Percentiles rank a stretch among this genome's conserved stretches.
Evolutionary conservation across 768 basidiomycete genomes (phyloP).

Genomic region (Mycena pura): DNA sequence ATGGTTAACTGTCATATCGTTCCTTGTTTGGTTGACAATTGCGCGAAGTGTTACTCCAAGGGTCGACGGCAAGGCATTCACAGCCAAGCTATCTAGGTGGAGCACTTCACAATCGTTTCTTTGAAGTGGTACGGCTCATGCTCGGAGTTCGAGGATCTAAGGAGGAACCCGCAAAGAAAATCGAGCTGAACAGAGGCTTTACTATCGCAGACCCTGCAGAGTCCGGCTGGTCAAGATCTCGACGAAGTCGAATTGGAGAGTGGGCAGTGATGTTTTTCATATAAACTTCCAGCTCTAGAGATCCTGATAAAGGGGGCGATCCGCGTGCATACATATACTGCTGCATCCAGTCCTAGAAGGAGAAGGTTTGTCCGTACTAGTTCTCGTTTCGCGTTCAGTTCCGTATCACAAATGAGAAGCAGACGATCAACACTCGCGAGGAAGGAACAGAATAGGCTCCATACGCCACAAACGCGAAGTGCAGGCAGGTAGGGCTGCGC

Average conservation of each 20-base stretch:
- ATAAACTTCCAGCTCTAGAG: neutral
- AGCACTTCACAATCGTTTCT: neutral
- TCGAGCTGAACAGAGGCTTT: neutral
- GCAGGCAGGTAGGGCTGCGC: constrained; percentile 13
- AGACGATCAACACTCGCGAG: neutral
- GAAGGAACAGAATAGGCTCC: constrained; percentile 12
- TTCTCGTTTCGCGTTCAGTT: neutral
- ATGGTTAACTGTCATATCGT: neutral
- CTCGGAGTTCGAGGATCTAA: neutral
- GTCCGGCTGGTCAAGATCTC: neutral
- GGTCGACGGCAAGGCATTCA: neutral
- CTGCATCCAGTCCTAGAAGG: neutral
- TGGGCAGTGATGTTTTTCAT: neutral
- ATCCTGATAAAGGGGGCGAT: neutral
- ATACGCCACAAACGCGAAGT: constrained; percentile 5
- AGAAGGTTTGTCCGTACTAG: neutral
- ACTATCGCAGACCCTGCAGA: constrained; percentile 1
- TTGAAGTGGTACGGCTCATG: constrained; percentile 5
- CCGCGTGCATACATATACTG: neutral
- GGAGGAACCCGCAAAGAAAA: constrained; percentile 1
- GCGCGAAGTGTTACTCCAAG: neutral
- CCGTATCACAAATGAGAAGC: neutral
- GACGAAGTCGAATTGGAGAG: neutral
- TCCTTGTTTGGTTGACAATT: neutral
- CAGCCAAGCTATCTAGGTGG: neutral